Evolutionary conservation across 306 rosid genomes (phyloP).

Genomic region (Astragalus glycyphyllos): DNA sequence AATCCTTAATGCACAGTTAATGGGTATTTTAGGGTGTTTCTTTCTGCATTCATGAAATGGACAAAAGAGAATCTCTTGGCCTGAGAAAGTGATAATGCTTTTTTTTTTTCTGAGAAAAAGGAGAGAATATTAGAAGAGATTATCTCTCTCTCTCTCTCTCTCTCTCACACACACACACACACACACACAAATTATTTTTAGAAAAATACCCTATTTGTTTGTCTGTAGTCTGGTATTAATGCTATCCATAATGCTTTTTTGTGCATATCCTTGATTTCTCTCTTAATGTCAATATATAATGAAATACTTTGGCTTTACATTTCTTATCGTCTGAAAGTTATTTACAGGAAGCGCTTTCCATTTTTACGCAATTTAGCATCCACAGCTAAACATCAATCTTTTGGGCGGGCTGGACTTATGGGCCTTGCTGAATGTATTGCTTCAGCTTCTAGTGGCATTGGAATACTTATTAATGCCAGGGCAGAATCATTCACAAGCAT

Average conservation of each 20-base stretch:
- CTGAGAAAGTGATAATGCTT: not conserved
- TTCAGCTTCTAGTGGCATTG: constrained; percentile 67
- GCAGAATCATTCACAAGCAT: constrained; percentile 48
- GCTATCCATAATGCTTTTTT: not conserved
- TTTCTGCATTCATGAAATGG: not conserved
- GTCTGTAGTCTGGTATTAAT: constrained; percentile 11
- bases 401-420: constrained; percentile 90
- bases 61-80: not conserved
- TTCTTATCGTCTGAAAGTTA: constrained; percentile 46
- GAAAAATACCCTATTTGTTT: constrained; percentile 25
- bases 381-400: constrained; percentile 67
- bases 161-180: not conserved
- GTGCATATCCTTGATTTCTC: constrained; percentile 19
- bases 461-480: constrained; percentile 38
- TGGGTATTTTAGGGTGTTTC: not conserved
- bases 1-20: constrained; percentile 7
- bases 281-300: constrained; percentile 13
- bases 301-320: constrained; percentile 38
- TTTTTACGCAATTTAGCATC: constrained; percentile 81
- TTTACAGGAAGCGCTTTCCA: constrained; percentile 65
- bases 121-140: not conserved
- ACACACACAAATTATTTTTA: not conserved
- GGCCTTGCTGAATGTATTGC: constrained; percentile 89
- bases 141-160: no score
- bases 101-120: not conserved